Conservation (phyloP, 2,329 filamentous ascomycete genomes). For the Aspergillus chevalieri region DNA sequence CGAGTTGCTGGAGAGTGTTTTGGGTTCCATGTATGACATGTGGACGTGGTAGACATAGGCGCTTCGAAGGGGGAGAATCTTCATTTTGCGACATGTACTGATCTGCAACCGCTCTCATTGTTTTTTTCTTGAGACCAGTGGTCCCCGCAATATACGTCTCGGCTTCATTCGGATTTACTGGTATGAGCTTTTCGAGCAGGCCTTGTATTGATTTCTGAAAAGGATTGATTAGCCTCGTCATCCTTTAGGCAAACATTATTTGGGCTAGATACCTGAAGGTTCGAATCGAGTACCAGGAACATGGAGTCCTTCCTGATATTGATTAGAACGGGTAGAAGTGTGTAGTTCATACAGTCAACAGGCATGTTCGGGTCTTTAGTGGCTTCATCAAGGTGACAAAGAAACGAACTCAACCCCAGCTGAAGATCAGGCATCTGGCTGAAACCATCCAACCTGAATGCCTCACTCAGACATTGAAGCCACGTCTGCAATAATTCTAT, state of each 20-base stretch:
- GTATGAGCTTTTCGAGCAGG: conserved; percentile 7
- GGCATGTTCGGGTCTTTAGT: conserved; percentile 14
- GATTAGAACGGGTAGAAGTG: conserved; percentile 19
- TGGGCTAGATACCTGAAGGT: conserved; percentile 25
- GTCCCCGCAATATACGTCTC: neutral
- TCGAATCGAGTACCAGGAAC: conserved; percentile 18
- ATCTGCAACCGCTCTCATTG: neutral
- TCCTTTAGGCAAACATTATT: neutral
- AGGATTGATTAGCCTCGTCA: conserved; percentile 10
- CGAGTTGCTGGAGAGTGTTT: conserved; percentile 26
- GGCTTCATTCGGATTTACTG: neutral
- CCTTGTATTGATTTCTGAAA: conserved; percentile 19
- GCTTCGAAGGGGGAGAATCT: conserved; percentile 27
- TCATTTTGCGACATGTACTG: conserved; percentile 10
- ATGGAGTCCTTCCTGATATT: conserved; percentile 14
- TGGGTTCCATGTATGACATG: conserved; percentile 27
- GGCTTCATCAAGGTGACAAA: conserved; percentile 21
- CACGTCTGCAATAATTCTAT: conserved; percentile 22
- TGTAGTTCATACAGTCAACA: conserved; percentile 18
- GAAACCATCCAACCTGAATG: conserved; percentile 21
- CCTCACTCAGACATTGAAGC: conserved; percentile 25
- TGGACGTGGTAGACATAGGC: conserved; percentile 28
- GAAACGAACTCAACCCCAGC: conserved; percentile 19
- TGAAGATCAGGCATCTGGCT: conserved; percentile 23
- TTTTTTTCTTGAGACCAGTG: neutral